phyloP scores from a whole-genome alignment of 768 basidiomycete species.

The Lentinula detonsa region DNA sequence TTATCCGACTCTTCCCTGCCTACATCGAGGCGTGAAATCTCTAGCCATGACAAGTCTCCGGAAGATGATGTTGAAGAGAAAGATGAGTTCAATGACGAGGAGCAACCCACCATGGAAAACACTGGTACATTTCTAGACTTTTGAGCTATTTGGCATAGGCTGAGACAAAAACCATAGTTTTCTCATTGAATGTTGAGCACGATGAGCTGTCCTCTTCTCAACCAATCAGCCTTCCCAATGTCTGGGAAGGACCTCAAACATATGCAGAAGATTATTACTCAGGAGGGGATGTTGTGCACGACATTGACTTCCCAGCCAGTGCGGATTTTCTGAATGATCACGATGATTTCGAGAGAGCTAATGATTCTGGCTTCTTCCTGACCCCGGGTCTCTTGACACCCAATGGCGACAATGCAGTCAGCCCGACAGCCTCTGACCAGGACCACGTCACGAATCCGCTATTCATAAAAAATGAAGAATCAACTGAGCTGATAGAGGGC shows the following conservation, averaged over 20 bases:
- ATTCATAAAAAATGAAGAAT: background rate
- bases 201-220: background rate
- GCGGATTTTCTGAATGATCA: slow-evolving; percentile 23
- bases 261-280: slow-evolving; percentile 39
- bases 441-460: background rate
- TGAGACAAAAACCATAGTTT: slow-evolving; percentile 6
- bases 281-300: slow-evolving; percentile 30
- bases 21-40: background rate
- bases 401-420: background rate
- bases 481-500: background rate
- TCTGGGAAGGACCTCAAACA: slow-evolving; percentile 31
- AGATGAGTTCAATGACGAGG: background rate
- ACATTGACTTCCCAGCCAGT: slow-evolving; percentile 7
- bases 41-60: background rate
- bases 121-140: slow-evolving; percentile 6
- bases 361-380: slow-evolving; percentile 19
- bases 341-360: slow-evolving; percentile 12
- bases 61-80: background rate
- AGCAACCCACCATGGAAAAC: slow-evolving; percentile 5
- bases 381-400: slow-evolving; percentile 20
- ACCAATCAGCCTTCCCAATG: slow-evolving; percentile 28
- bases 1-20: background rate
- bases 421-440: background rate
- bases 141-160: background rate
- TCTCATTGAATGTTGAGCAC: slow-evolving; percentile 5